These are phyloP conservation scores for Acanthamoeba sp. DNA, from an alignment of 208 protist species.

Conservation along the genomic window DNA sequence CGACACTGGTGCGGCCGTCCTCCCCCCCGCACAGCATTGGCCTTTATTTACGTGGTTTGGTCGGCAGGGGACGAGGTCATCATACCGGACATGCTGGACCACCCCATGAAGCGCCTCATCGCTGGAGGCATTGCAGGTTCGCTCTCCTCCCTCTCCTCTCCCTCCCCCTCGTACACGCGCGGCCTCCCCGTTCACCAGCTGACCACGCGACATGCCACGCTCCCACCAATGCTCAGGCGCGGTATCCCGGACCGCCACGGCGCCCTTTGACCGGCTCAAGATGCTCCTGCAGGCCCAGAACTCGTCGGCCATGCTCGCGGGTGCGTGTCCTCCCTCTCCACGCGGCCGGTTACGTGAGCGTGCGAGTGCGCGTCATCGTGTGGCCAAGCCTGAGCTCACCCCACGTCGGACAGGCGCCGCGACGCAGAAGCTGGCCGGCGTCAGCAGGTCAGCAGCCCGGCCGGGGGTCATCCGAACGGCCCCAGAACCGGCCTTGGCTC, in stretches of 20 bases:
- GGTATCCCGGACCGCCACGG: slow-evolving; percentile 66
- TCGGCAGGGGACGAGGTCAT: slow-evolving; percentile 40
- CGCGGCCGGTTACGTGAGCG: neutral
- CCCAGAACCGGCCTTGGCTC: neutral
- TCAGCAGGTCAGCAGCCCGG: neutral
- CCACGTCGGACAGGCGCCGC: neutral
- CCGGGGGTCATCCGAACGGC: neutral
- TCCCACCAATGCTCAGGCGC: slow-evolving; percentile 11
- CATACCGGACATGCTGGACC: slow-evolving; percentile 38
- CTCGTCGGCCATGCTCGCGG: slow-evolving; percentile 58
- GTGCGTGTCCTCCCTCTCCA: neutral
- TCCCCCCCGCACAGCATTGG: neutral
- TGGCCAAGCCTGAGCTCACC: neutral
- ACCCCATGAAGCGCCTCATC: slow-evolving; percentile 63
- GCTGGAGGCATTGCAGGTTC: slow-evolving; percentile 59
- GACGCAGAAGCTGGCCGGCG: neutral
- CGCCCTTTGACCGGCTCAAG: slow-evolving; percentile 74
- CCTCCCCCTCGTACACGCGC: neutral
- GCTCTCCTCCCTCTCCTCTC: neutral
- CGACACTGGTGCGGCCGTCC: neutral
- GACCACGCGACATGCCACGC: too few relatives aligned
- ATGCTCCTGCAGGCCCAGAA: slow-evolving; percentile 73
- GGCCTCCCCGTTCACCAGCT: too few relatives aligned
- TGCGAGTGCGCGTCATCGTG: neutral
- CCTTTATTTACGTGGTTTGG: neutral